Evolutionary conservation across 768 basidiomycete species (phyloP), one percentile per base, ranked within the genome.

Genomic region (Boletus reticuloceps): DNA sequence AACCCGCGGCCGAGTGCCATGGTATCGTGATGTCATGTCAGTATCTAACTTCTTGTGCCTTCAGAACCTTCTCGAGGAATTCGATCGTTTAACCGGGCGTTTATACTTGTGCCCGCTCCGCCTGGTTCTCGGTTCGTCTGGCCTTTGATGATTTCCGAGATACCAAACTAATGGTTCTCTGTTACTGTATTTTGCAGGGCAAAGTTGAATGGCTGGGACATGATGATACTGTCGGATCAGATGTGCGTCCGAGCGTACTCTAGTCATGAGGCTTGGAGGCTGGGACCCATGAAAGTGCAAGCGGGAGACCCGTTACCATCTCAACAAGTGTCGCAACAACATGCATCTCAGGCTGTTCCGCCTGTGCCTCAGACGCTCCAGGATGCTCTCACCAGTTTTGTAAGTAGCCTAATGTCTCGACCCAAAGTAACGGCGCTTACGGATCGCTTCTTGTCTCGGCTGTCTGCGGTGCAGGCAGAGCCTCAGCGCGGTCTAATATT

Each of bases 81-180:
- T 22, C 83, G 96, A 44, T 96, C 94, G 20, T 99, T 99, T 72
- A 94, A 97, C 68, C 82, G 97, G 54, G 86, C 91, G 0, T 95
- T 98, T 66, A 80, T 98, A 51, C 76, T 99, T 25, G 84, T 86
- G 6, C 88, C 89, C 38, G 88, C 94, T 4, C 73, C 84, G 25
- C 84, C 88, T 49, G 89, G 86, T 27, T 94, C 95, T 62, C 77
- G 85, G 94, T 96, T 72, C 60, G 94, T 80, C 43, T 27, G 17
- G 5, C 22, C 53, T 46, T 47, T 20, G 38, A 17, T 55, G 34
- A 31, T 34, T 13, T 32, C n/a, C 20, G 16, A 50, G 43, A 29
- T 37, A 19, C 31, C n/a, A 36, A 40, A 56, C 46, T 58, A 59
- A 54, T 48, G 42, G 56, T 60, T 16, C 51, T 50, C 32, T 48